Conservation (phyloP, 2,329 filamentous ascomycete species). For the Penicillium capsulatum region DNA sequence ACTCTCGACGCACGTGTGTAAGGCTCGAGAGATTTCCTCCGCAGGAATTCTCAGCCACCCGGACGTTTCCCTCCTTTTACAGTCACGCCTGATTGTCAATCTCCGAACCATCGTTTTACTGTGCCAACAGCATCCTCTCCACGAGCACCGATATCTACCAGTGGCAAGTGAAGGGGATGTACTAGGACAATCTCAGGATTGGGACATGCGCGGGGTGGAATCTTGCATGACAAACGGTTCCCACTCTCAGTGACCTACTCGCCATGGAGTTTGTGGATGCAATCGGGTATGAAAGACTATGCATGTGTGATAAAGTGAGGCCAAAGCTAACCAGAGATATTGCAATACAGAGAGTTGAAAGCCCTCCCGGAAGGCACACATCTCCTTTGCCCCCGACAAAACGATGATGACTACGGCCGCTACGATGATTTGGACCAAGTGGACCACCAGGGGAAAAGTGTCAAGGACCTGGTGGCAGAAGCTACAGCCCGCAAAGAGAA, state of each 20-base stretch:
- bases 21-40: no score
- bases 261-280: conserved; percentile 42
- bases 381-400: conserved; percentile 63
- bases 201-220: conserved; percentile 17
- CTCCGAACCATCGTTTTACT: no score
- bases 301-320: neutral
- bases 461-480: conserved; percentile 49
- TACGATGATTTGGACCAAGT: conserved; percentile 56
- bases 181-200: conserved; percentile 6
- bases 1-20: no score
- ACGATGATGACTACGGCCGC: conserved; percentile 59
- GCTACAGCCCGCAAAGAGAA: conserved; percentile 56
- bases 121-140: neutral
- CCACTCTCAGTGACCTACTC: conserved; percentile 9
- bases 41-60: no score
- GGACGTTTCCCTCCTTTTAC: no score
- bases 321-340: conserved; percentile 9
- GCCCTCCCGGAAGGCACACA: conserved; percentile 50
- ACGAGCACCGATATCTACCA: neutral
- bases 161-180: conserved; percentile 1
- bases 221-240: conserved; percentile 5
- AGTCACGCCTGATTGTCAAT: no score
- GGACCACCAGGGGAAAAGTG: conserved; percentile 42
- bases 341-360: conserved; percentile 39
- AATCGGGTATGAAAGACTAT: conserved; percentile 34